Base-by-base conservation (phyloP, 2,329 filamentous ascomycete genomes). In the Leptographium galeiforme region DNA sequence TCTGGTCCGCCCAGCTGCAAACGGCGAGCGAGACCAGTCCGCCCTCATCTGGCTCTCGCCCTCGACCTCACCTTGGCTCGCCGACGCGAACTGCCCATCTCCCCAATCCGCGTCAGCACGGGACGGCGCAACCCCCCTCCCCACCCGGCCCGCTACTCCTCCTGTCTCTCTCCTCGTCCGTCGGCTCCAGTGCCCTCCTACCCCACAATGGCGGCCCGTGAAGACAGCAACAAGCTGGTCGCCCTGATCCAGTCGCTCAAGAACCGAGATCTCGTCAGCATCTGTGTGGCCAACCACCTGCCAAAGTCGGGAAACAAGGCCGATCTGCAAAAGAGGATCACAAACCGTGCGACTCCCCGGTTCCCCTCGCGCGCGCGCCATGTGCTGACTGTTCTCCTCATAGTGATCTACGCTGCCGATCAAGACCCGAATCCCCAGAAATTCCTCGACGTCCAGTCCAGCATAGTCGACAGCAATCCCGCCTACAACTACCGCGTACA, bases 261-360 rank as follows among this genome's bases (percentile, higher is more conserved):
- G 34, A 81, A 81, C 62, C 69, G 72, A 19, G 82, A 90, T 61
- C 77, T 96, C 49, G 87, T 89, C 61, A 76, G 76, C 51, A 84
- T 97, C 59, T 86, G 91, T 63, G 78, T 81, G 58, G 73, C 78
- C 56, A 87, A 95, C 70, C 78, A 82, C 48, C 73, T 95, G 39
- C 78, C 80, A 59, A 85, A 87, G 56, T 87, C 84, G 33, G 93
- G 93, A 19, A 84, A 93, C 62, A 98, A 98, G 73, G 80, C 82
- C 38, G 79, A 86, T 44, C 72, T 97, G 56, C 89, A 95, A 68
- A 71, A 72, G 55, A 84, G 91, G 62, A 86, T 96, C 57, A 79
- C 85, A 58, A 73, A 79, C 55, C 79, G 93, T 97, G n/a, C n/a
- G n/a, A n/a, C n/a, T n/a, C n/a, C n/a, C n/a, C n/a, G n/a, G n/a